Evolutionary conservation across 768 basidiomycete species (phyloP).

Genomic region (Lanmaoa rubissima): DNA sequence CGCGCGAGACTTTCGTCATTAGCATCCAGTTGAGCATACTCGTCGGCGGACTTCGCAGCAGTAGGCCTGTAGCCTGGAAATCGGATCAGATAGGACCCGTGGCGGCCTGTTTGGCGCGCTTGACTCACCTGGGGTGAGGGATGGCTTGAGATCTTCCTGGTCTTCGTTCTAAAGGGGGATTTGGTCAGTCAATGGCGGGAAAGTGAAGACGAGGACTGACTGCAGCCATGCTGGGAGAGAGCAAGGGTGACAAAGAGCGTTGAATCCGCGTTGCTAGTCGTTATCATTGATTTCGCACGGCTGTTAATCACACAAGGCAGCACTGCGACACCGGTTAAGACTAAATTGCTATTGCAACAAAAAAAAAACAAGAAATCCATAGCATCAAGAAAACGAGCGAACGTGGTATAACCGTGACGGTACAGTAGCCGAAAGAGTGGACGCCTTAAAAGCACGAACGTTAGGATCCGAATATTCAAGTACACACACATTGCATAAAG

Average conservation of each 20-base stretch:
- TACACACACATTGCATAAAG: conserved; percentile 3
- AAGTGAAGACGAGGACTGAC: conserved; percentile 36
- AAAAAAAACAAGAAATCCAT: conserved; percentile 17
- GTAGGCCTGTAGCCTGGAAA: conserved; percentile 70
- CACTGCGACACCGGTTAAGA: conserved; percentile 2
- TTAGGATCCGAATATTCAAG: conserved; percentile 4
- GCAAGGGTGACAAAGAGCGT: conserved; percentile 15
- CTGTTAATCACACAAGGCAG: conserved; percentile 21
- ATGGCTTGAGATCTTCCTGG: conserved; percentile 66
- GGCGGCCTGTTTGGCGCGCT: conserved; percentile 3
- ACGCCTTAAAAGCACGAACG: conserved; percentile 26
- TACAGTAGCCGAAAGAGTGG: conserved; percentile 19
- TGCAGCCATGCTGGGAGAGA: conserved; percentile 46
- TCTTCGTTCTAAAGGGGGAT: conserved; percentile 48
- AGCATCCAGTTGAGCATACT: conserved; percentile 83
- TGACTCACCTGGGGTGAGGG: conserved; percentile 61
- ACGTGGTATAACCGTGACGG: conserved; percentile 27
- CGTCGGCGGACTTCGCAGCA: conserved; percentile 69
- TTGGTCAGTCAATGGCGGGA: neutral
- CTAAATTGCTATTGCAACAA: conserved; percentile 29
- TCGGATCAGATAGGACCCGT: conserved; percentile 20
- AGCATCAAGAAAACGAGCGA: conserved; percentile 31
- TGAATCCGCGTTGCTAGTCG: conserved; percentile 17
- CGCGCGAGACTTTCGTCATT: conserved; percentile 90
- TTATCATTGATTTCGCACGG: conserved; percentile 66